Evolutionary conservation across 352 stramenopile species (phyloP), one percentile per base, ranked within the genome.

Genomic region (Thalassiosira livingstoniorum): DNA sequence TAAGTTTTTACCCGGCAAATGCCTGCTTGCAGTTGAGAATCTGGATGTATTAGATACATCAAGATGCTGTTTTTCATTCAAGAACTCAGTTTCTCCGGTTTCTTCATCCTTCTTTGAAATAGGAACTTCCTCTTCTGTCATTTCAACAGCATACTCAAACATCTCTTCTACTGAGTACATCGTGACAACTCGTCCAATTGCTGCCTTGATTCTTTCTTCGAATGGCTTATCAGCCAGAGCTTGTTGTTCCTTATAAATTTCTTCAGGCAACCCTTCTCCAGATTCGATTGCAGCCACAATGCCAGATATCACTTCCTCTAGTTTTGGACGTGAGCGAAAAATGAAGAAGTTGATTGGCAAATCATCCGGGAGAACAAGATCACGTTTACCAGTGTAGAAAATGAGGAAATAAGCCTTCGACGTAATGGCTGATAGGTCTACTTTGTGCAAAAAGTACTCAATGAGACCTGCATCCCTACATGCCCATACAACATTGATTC

Each of bases 321-420:
- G 34, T 35, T 75, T 13, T 21, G 66, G 66, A 2, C 66, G 32
- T 23, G 47, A 29, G n/a, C 15, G 23, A 47, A 66, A 66, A 23
- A 75, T 75, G 53, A 75, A 75, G n/a, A 66, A 21, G 31, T 62
- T 75, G 31, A 15, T 42, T 25, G 66, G 47, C 15, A 75, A 21
- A 53, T 63, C 0, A 13, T 60, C 37, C 18, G 53, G 53, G 0
- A 77, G 68, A 0, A 67, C 68, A 10, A 85, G 29, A 47, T 79
- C 43, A 18, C 53, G 25, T 23, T 61, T 69, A 0, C 68, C 68
- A 31, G 68, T 77, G 55, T 77, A 77, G 29, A 47, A 77, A 37
- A 77, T 69, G 10, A 77, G 42, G 13, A 13, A 23, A 34, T 45
- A 77, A 3, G 53, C 34, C 1, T 75, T 63, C 51, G 4, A 35